Evolutionary conservation across 495 filamentous ascomycete species (phyloP), one percentile per base, ranked within the genome.

Genomic region (Neurospora sp.): DNA sequence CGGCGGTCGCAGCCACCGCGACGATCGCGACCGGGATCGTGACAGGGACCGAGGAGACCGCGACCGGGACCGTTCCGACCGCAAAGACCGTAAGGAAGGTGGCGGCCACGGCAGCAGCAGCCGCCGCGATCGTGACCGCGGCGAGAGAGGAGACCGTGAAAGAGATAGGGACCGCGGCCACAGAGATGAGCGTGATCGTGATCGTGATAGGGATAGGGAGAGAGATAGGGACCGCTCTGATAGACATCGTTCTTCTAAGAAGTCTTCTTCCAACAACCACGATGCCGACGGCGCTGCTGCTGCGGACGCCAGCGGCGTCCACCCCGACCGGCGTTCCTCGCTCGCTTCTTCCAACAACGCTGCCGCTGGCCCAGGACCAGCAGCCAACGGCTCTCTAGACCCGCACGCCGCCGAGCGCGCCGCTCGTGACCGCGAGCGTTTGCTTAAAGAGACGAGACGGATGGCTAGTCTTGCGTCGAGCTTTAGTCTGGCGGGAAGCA

Each of bases 381-480:
- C 76, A 12, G 42, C 76, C 18, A 71, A 71, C 20, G 41, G 78
- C 37, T 46, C 75, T 10, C 79, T 81, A 75, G 91, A 97, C 78
- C 89, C 91, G 0, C 90, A 95, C 77, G 91, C 91, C 0, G 83
- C 91, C 2, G 93, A 95, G 78, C 90, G 93, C 18, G 92, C 93
- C 79, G 90, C 90, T 14, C 86, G 92, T 16, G 90, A 94, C 74
- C 86, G 91, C 12, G 93, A 95, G 79, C 86, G 94, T 12, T 80
- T 95, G 62, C 84, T 92, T 7, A 92, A 93, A 75, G 93, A 96
- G 80, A 87, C 93, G 70, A 90, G 94, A 80, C 89, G 91, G 20
- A 90, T 93, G 69, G 89, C 89, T 3, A 85, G 81, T n/a, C 77
- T 86, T 76, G 82, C 75, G 75, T 73, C 41, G 85, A 85, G 83